phyloP scores from a whole-genome alignment of 768 basidiomycete genomes.

The Suillus sp. region DNA sequence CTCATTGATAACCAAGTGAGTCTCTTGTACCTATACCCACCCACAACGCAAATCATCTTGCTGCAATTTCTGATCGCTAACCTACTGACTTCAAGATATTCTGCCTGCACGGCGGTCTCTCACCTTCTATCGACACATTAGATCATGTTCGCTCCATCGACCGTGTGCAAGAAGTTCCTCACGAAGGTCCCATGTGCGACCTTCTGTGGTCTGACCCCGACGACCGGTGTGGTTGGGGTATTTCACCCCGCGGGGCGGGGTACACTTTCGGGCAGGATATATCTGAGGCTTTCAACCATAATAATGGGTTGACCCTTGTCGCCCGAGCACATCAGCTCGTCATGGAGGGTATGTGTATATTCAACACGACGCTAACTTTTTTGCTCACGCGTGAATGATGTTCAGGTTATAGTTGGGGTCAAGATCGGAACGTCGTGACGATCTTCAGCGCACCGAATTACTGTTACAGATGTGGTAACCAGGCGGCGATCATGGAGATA shows the following conservation, averaged over 20 bases:
- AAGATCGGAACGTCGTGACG: constrained; percentile 98
- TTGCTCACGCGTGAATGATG: constrained; percentile 12
- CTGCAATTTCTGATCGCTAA: constrained; percentile 7
- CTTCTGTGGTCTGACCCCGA: constrained; percentile 99
- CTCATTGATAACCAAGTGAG: constrained; percentile 98
- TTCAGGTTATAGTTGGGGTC: constrained; percentile 93
- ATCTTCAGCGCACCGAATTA: constrained; percentile 99
- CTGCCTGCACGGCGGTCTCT: constrained; percentile 96
- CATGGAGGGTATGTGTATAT: constrained; percentile 80
- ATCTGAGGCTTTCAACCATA: constrained; percentile 98
- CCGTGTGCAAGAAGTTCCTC: constrained; percentile 98
- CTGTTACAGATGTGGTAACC: constrained; percentile 99
- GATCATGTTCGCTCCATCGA: constrained; percentile 99
- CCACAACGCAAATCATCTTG: neutral
- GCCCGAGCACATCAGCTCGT: constrained; percentile 94
- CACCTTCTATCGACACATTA: constrained; percentile 98
- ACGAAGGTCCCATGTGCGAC: constrained; percentile 99
- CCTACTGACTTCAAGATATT: constrained; percentile 70
- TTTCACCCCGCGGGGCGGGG: constrained; percentile 97
- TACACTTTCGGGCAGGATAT: constrained; percentile 99
- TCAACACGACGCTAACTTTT: constrained; percentile 10
- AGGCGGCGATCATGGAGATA: constrained; percentile 99
- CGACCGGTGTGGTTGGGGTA: constrained; percentile 99
- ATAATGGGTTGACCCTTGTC: constrained; percentile 95
- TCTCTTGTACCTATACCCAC: constrained; percentile 23